Conservation (phyloP, 768 basidiomycete genomes). For the Lentinula guzmanii region DNA sequence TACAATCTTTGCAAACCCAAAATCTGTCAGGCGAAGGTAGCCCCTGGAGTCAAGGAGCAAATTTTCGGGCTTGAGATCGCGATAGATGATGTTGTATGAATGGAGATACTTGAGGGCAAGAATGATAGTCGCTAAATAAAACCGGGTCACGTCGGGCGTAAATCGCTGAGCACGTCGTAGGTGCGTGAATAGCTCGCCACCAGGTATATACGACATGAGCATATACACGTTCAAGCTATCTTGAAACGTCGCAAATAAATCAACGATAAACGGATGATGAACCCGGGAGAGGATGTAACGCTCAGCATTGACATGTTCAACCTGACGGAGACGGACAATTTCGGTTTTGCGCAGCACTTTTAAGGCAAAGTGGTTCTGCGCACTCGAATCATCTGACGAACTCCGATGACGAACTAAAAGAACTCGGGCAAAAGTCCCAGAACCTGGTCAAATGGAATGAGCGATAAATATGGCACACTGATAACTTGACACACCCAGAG, state of each 20-base stretch:
- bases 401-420: slow-evolving; percentile 76
- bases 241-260: slow-evolving; percentile 92
- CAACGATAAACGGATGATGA: slow-evolving; percentile 93
- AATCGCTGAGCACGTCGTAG: slow-evolving; percentile 92
- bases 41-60: slow-evolving; percentile 91
- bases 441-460: slow-evolving; percentile 45
- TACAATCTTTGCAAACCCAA: slow-evolving; percentile 96
- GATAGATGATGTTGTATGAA: slow-evolving; percentile 95
- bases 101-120: slow-evolving; percentile 94
- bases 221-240: slow-evolving; percentile 97
- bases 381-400: slow-evolving; percentile 35
- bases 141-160: slow-evolving; percentile 95
- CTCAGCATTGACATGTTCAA: slow-evolving; percentile 97
- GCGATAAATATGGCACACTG: not conserved
- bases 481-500: slow-evolving; percentile 47
- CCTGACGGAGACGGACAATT: slow-evolving; percentile 85
- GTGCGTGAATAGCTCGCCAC: slow-evolving; percentile 96
- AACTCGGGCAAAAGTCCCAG: slow-evolving; percentile 94
- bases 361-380: slow-evolving; percentile 74
- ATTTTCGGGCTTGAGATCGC: slow-evolving; percentile 98
- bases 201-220: slow-evolving; percentile 93
- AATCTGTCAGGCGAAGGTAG: slow-evolving; percentile 93
- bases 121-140: slow-evolving; percentile 95
- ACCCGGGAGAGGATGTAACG: slow-evolving; percentile 89
- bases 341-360: slow-evolving; percentile 86